These are phyloP conservation scores for Gynostemma pentaphyllum DNA, from an alignment of 306 rosid genomes.

Conservation along the genomic window DNA sequence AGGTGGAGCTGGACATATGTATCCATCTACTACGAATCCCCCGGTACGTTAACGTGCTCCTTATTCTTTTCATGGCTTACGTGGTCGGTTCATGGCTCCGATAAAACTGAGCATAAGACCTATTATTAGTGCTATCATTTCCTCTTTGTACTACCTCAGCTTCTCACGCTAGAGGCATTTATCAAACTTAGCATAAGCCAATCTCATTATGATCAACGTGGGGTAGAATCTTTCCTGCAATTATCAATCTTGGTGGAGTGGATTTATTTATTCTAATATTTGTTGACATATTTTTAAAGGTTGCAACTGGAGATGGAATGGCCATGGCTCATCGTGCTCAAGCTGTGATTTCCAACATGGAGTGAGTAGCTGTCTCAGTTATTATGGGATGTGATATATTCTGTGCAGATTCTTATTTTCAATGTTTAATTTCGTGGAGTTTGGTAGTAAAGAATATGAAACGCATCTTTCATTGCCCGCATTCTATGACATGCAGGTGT, in stretches of 20 bases:
- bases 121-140: no score
- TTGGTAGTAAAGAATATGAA: background rate
- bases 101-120: no score
- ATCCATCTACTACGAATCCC: conserved; percentile 92
- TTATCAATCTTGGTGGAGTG: background rate
- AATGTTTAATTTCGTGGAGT: no score
- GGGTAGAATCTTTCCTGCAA: background rate
- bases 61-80: no score
- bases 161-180: no score
- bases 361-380: conserved; percentile 38
- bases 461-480: background rate
- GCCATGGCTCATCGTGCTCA: conserved; percentile 98
- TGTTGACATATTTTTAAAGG: conserved; percentile 29
- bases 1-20: conserved; percentile 96
- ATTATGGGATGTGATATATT: background rate
- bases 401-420: background rate
- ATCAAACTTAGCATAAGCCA: no score
- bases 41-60: no score
- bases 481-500: background rate
- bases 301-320: conserved; percentile 93
- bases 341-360: conserved; percentile 96
- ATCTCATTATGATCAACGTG: background rate
- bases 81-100: no score
- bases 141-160: no score
- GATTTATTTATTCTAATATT: conserved; percentile 9